phyloP scores from a whole-genome alignment of 306 rosid species.

The Clitoria ternatea region DNA sequence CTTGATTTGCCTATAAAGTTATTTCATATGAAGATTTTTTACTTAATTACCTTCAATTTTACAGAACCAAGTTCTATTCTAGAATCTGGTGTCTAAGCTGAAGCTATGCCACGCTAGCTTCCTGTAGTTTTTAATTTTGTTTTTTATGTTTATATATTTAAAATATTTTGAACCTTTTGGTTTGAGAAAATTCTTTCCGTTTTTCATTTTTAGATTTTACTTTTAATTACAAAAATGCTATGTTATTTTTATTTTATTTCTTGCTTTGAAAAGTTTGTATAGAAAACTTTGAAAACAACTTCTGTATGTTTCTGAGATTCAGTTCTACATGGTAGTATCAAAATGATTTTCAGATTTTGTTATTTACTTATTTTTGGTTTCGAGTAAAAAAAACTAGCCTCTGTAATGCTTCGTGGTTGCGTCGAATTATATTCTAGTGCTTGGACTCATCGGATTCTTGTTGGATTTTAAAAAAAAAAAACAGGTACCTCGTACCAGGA shows the following conservation, averaged over 20 bases:
- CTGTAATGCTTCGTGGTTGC: not conserved
- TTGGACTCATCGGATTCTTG: not conserved
- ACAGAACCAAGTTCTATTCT: not conserved
- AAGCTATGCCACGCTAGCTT: not conserved
- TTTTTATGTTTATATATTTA: not conserved
- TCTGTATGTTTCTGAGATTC: not conserved
- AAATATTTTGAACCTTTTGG: too few species aligned
- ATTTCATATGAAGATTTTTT: not conserved
- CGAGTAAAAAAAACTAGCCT: not conserved
- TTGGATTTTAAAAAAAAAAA: constrained; percentile 29
- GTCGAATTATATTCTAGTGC: not conserved
- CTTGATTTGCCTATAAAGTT: not conserved
- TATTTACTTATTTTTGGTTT: not conserved
- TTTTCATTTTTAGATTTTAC: too few species aligned
- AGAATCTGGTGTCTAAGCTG: not conserved
- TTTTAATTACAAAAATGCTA: too few species aligned
- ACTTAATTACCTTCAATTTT: not conserved
- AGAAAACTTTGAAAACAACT: too few species aligned
- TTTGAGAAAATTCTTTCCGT: too few species aligned
- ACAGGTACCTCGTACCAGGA: constrained; percentile 49
- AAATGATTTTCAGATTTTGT: not conserved
- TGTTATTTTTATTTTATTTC: too few species aligned
- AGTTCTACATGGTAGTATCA: not conserved
- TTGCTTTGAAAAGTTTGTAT: too few species aligned
- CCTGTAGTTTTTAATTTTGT: not conserved